These are phyloP conservation scores for Coniochaeta hoffmannii DNA, from an alignment of 2,329 filamentous ascomycete species.

Conservation along the genomic window DNA sequence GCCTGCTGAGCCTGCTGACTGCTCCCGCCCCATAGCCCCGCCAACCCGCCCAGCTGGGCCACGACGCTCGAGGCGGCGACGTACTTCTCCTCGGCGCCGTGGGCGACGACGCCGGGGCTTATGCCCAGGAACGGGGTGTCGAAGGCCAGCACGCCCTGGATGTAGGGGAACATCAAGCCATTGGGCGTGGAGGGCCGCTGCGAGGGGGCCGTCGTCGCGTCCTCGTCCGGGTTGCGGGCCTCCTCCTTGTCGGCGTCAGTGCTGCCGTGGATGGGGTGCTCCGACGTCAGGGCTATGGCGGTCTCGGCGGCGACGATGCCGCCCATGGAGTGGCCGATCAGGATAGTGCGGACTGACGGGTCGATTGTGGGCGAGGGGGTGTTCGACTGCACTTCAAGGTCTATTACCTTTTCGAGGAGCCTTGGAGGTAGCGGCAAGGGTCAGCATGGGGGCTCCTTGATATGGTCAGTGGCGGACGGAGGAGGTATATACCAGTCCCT, in stretches of 20 bases:
- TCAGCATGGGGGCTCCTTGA: conserved; percentile 1
- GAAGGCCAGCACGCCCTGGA: conserved; percentile 85
- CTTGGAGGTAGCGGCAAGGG: conserved; percentile 30
- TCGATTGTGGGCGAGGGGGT: conserved; percentile 81
- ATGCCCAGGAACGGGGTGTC: conserved; percentile 90
- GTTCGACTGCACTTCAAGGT: conserved; percentile 76
- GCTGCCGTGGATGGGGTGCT: conserved; percentile 42
- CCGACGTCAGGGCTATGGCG: conserved; percentile 60
- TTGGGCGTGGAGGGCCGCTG: conserved; percentile 32
- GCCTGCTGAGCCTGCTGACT: neutral
- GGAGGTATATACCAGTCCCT: conserved; percentile 56
- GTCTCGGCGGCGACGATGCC: conserved; percentile 93
- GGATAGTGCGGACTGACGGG: conserved; percentile 72
- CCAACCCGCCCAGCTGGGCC: conserved; percentile 55
- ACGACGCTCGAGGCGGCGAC: conserved; percentile 65
- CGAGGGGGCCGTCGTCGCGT: conserved; percentile 28
- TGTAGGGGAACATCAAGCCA: conserved; percentile 83
- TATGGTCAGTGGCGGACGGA: neutral
- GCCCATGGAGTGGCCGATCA: conserved; percentile 85
- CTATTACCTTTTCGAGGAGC: conserved; percentile 88
- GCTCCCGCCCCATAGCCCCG: conserved; percentile 55
- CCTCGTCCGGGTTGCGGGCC: conserved; percentile 20
- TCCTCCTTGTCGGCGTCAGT: conserved; percentile 22
- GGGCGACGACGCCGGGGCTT: conserved; percentile 73
- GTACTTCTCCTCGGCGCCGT: conserved; percentile 82